Percentiles rank a stretch among this genome's conserved stretches.
phyloP scores from a whole-genome alignment of 805 yeast species.

The Sporopachydermia quercuum region DNA sequence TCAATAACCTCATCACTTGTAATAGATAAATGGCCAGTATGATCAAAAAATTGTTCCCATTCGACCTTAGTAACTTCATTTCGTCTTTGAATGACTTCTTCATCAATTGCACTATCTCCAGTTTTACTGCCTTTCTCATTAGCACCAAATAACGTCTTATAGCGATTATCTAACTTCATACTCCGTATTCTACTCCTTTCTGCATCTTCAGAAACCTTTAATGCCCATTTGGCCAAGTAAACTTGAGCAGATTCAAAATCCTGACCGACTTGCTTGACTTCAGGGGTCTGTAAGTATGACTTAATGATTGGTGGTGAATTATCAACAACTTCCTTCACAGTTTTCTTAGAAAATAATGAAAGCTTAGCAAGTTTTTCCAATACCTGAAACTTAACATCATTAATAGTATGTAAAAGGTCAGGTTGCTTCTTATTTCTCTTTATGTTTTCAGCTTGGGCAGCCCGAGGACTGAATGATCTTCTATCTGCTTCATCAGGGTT shows the following conservation, averaged over 20 bases:
- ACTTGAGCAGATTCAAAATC: slow-evolving; percentile 90
- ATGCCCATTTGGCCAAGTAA: slow-evolving; percentile 93
- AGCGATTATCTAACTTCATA: slow-evolving; percentile 22
- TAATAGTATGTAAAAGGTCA: slow-evolving; percentile 33
- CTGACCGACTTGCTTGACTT: slow-evolving; percentile 64
- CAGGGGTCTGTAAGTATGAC: slow-evolving; percentile 56
- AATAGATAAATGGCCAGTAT: slow-evolving; percentile 53
- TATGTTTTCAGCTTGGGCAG: slow-evolving; percentile 21
- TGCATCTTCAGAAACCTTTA: slow-evolving; percentile 85
- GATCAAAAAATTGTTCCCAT: slow-evolving; percentile 79
- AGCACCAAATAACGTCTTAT: slow-evolving; percentile 14
- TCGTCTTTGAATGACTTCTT: slow-evolving; percentile 50
- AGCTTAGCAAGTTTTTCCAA: slow-evolving; percentile 74
- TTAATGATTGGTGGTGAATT: slow-evolving; percentile 42
- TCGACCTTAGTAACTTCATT: slow-evolving; percentile 54
- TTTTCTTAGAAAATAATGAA: slow-evolving; percentile 45
- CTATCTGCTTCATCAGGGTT: slow-evolving; percentile 64
- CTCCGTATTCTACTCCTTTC: slow-evolving; percentile 30
- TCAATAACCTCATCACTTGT: slow-evolving; percentile 72
- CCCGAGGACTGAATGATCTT: slow-evolving; percentile 38
- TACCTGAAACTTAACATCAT: slow-evolving; percentile 72
- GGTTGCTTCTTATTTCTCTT: slow-evolving; percentile 8
- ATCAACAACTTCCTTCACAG: slow-evolving; percentile 45
- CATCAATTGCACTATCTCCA: slow-evolving; percentile 22
- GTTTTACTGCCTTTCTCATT: slow-evolving; percentile 27